These are phyloP conservation scores for Jaltomata sinuosa DNA, from an alignment of 257 asterid genomes.

Conservation along the genomic window DNA sequence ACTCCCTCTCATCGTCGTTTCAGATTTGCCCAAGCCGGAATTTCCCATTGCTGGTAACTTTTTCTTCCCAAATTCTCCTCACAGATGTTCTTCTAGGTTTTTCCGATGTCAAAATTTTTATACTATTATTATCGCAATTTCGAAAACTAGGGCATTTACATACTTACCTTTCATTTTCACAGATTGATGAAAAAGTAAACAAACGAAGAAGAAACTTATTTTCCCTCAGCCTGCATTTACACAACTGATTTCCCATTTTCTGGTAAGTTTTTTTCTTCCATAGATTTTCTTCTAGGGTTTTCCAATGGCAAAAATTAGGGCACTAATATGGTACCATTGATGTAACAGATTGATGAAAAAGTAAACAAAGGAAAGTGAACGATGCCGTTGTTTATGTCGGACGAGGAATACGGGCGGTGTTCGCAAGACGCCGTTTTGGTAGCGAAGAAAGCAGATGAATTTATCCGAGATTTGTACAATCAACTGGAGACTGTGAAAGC, in stretches of 20 bases:
- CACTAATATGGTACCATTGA: neutral
- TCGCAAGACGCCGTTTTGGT: conserved; percentile 48
- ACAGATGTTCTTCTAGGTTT: neutral
- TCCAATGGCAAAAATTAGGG: neutral
- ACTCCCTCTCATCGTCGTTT: neutral
- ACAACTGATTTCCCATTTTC: neutral
- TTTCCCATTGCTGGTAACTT: neutral
- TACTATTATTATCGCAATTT: neutral
- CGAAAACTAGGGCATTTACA: neutral
- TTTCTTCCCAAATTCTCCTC: too few relatives aligned
- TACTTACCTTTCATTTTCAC: neutral
- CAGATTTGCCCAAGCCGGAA: neutral
- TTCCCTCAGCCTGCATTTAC: neutral
- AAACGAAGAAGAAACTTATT: neutral
- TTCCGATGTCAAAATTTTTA: neutral
- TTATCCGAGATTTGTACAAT: conserved; percentile 48
- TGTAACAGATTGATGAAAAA: neutral
- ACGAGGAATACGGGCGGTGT: conserved; percentile 58
- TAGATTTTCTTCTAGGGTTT: neutral
- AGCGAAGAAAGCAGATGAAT: conserved; percentile 81
- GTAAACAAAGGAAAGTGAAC: neutral
- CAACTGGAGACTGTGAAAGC: conserved; percentile 77
- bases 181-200: neutral
- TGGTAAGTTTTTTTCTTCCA: neutral
- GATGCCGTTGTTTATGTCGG: conserved; percentile 84